Percentiles rank a stretch among this genome's conserved stretches.
Conservation (phyloP, 1,284 basidiomycete genomes). For the Ustilago xerochloae region DNA sequence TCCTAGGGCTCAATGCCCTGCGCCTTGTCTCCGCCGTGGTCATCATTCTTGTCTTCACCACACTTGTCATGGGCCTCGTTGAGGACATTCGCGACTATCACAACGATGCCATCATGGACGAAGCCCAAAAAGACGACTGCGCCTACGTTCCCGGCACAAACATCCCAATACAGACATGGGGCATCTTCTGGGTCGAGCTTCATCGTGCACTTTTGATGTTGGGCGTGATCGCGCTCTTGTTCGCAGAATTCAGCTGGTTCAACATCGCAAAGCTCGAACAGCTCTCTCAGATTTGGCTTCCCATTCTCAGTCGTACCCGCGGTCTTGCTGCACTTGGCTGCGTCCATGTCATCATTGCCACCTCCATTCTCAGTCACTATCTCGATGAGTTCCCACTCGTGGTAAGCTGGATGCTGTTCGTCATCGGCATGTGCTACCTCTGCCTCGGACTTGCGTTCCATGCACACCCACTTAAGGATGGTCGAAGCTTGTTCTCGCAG, state of each 20-base stretch:
- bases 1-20: constrained; percentile 45
- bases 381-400: constrained; percentile 50
- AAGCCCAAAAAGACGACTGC: constrained; percentile 33
- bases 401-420: constrained; percentile 51
- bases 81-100: constrained; percentile 38
- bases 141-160: constrained; percentile 52
- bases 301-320: constrained; percentile 33
- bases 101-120: constrained; percentile 20
- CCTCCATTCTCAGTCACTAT: constrained; percentile 42
- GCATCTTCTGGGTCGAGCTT: constrained; percentile 58
- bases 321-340: constrained; percentile 46
- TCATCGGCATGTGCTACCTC: constrained; percentile 40
- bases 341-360: constrained; percentile 44
- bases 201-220: constrained; percentile 44
- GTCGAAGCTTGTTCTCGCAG: constrained; percentile 18
- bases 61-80: constrained; percentile 41
- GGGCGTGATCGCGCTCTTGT: constrained; percentile 22
- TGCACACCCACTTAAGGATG: constrained; percentile 18
- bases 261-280: constrained; percentile 11
- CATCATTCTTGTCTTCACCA: constrained; percentile 39
- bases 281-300: constrained; percentile 33
- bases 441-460: constrained; percentile 22
- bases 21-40: constrained; percentile 43
- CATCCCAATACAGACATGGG: constrained; percentile 57
- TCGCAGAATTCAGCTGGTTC: constrained; percentile 50